These are phyloP conservation scores for Blastomyces emzantsi DNA, from an alignment of 2,329 filamentous ascomycete species.

Conservation along the genomic window DNA sequence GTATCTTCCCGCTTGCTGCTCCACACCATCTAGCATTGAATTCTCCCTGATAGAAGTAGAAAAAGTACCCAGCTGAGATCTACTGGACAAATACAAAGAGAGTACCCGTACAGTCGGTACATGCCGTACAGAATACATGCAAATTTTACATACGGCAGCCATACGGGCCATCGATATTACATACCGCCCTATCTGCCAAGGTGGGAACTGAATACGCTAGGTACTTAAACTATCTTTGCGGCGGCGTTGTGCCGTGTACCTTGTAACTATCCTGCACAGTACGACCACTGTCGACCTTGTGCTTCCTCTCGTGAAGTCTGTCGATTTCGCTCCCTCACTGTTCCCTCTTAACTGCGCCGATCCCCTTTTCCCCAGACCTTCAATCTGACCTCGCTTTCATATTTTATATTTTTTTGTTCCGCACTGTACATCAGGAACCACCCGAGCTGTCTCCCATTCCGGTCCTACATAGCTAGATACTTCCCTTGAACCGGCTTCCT, in stretches of 20 bases:
- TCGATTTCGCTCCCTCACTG: background rate
- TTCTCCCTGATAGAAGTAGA: too few species aligned
- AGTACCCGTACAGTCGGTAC: too few species aligned
- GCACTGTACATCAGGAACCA: conserved; percentile 6
- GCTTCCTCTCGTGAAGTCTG: background rate
- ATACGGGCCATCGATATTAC: background rate
- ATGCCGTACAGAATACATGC: background rate
- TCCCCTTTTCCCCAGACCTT: conserved; percentile 9
- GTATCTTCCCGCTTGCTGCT: background rate
- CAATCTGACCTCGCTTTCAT: conserved; percentile 8
- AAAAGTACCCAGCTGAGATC: background rate
- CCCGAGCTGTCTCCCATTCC: conserved; percentile 2
- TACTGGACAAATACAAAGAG: background rate
- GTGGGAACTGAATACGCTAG: background rate
- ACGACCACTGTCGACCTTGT: background rate
- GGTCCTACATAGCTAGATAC: background rate
- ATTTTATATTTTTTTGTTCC: conserved; percentile 4
- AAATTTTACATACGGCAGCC: background rate
- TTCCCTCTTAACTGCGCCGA: conserved; percentile 10
- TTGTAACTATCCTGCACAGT: conserved; percentile 1
- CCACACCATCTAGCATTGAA: background rate
- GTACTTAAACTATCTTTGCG: background rate
- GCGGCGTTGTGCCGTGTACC: conserved; percentile 3
- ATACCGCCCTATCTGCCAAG: conserved; percentile 1
- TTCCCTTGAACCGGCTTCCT: background rate